Evolutionary conservation across 1,139 yeast species (phyloP), one percentile per base, ranked within the genome.

Genomic region (Taphrina flavorubra): DNA sequence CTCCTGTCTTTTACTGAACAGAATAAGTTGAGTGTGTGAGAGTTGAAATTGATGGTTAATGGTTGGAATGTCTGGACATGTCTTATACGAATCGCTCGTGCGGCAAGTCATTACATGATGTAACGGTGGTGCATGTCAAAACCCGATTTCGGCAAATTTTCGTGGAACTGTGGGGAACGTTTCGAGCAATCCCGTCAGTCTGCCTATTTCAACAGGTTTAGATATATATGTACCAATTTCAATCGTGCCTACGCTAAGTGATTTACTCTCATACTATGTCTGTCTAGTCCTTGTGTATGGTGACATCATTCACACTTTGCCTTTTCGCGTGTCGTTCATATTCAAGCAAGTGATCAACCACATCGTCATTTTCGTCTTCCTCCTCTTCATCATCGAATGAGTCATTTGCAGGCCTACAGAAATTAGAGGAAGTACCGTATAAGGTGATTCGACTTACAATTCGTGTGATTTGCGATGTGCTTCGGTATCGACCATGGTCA

Each of bases 111-210:
- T 25, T 25, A 25, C 31, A 25, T 39, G 42, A 14, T 39, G 42
- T 11, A 39, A 14, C 11, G 42, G 14, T 39, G 51, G 53, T 49
- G 36, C 36, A 49, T 49, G 53, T 16, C 20, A 34, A 16, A 49
- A 49, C 53, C n/a, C 14, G 4, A 11, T 49, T 34, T 49, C 53
- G 53, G 53, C 53, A 49, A 49, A 10, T 20, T 46, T n/a, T 6
- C 53, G 53, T 49, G 53, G 36, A 49, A 49, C n/a, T n/a, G 53
- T 49, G 53, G 53, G 53, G 53, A 49, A 49, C 18, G 18, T 44
- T 44, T 44, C 31, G 31, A 25, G 31, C 31, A 25, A 25, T 4
- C 4, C 31, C 31, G 31, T 25, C 31, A 25, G 4, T 25, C 31
- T 25, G 31, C 31, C 31, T 25, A 2, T 25, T 2, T 25, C 31